Evolutionary conservation across 805 yeast genomes (phyloP), one percentile per base, ranked within the genome.

Genomic region (Pichia paraexigua): DNA sequence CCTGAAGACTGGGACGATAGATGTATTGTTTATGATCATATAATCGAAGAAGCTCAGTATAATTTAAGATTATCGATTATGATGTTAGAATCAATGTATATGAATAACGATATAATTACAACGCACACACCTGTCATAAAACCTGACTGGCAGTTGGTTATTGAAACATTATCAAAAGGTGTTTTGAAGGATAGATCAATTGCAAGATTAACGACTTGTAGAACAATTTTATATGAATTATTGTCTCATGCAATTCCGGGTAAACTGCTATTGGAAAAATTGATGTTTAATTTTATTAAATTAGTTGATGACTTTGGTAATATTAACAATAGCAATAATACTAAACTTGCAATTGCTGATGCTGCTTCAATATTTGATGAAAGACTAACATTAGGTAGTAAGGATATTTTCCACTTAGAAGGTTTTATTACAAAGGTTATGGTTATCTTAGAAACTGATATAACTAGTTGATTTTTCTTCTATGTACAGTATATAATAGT

Each of bases 221-320:
- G 95, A 73, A 71, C 85, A 35, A 72, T 80, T 25, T 69, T 92
- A 46, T 87, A 94, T 67, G 97, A 94, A 64, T 71, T 94, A 37
- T 68, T 94, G 35, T 82, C 97, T 0, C 99, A 94, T 67, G 91
- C 98, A 59, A 92, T 94, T 41, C 98, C 99, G 0, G 84, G 97
- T 2, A 77, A 83, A 52, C 70, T 81, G n/a, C 83, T 94, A 21
- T 69, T 92, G 58, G 88, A 87, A 61, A 82, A 72, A 42, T 64
- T 85, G 45, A 63, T 72, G 25, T 62, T 65, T 44, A 62, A 63
- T 27, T 59, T 78, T 27, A 66, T 71, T 64, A 44, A 41, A 11
- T 43, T 56, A 1, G 40, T 59, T n/a, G 63, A 58, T 42, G 52
- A 50, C 27, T 47, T 52, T 10, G 51, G 54, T n/a, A 54, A 53